Percentiles rank a stretch among this genome's conserved stretches.
phyloP scores from a whole-genome alignment of 2,329 filamentous ascomycete genomes.

The Xylariaceae sp. region DNA sequence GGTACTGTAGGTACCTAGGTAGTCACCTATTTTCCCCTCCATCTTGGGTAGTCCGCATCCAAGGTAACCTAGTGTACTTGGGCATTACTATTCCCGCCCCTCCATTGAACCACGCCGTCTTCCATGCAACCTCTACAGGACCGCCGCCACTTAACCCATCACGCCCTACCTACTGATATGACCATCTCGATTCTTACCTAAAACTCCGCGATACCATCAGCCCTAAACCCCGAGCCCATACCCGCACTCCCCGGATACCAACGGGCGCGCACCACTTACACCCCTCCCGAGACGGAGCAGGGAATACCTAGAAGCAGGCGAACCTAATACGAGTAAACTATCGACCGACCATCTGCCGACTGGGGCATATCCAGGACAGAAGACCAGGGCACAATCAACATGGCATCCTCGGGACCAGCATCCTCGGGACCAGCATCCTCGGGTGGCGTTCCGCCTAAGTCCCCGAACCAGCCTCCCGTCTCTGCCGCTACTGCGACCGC shows the following conservation, averaged over 20 bases:
- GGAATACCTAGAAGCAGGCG: not conserved
- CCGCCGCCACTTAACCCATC: not conserved
- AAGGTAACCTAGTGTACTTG: not conserved
- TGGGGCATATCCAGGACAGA: not conserved
- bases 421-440: slow-evolving; percentile 25
- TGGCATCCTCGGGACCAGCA: no score
- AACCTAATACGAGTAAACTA: not conserved
- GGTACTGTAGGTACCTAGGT: no score
- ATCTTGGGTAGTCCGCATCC: not conserved
- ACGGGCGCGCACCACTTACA: not conserved
- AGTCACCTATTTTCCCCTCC: not conserved
- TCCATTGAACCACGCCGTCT: slow-evolving; percentile 1
- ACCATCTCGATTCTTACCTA: not conserved
- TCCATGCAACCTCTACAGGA: slow-evolving; percentile 7
- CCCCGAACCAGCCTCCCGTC: slow-evolving; percentile 13
- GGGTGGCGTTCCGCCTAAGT: slow-evolving; percentile 21
- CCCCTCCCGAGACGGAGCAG: not conserved
- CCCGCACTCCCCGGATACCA: not conserved
- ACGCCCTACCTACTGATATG: not conserved
- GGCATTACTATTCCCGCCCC: not conserved
- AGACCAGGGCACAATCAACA: no score
- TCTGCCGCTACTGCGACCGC: no score
- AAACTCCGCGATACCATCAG: not conserved
- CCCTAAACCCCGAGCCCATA: not conserved
- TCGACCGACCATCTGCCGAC: not conserved